These are phyloP conservation scores for Lactarius sanguifluus DNA, from an alignment of 768 basidiomycete species.

Conservation along the genomic window DNA sequence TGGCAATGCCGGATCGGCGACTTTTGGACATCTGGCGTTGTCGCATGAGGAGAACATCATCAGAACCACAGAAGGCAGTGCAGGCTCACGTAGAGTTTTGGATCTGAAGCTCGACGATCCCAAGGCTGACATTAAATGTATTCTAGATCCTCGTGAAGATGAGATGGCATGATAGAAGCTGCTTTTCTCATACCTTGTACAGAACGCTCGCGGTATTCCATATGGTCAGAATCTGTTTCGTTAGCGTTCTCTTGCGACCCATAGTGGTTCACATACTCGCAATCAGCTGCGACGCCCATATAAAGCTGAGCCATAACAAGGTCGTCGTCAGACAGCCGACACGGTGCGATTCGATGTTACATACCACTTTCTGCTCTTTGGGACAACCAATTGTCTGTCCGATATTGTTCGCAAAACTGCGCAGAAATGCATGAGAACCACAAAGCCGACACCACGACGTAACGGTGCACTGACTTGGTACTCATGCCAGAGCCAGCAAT, in stretches of 20 bases:
- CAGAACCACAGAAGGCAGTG: constrained; percentile 16
- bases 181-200: constrained; percentile 52
- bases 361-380: constrained; percentile 63
- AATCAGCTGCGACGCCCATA: constrained; percentile 89
- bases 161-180: constrained; percentile 10
- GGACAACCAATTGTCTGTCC: constrained; percentile 74
- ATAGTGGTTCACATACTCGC: constrained; percentile 68
- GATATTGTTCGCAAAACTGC: constrained; percentile 68
- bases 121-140: constrained; percentile 84
- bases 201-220: constrained; percentile 77
- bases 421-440: constrained; percentile 16
- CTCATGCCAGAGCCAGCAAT: constrained; percentile 50
- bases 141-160: constrained; percentile 36
- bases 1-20: constrained; percentile 49
- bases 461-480: constrained; percentile 46
- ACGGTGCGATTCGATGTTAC: constrained; percentile 29
- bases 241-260: constrained; percentile 64
- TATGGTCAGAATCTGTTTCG: constrained; percentile 69
- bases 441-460: background rate
- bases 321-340: background rate
- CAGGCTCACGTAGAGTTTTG: constrained; percentile 50
- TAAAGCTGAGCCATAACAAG: constrained; percentile 45
- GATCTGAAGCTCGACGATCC: constrained; percentile 78
- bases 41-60: constrained; percentile 4
- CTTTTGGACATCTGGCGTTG: constrained; percentile 56